These are phyloP conservation scores for Fusarium nelsonii DNA, from an alignment of 2,329 filamentous ascomycete genomes.

Conservation along the genomic window DNA sequence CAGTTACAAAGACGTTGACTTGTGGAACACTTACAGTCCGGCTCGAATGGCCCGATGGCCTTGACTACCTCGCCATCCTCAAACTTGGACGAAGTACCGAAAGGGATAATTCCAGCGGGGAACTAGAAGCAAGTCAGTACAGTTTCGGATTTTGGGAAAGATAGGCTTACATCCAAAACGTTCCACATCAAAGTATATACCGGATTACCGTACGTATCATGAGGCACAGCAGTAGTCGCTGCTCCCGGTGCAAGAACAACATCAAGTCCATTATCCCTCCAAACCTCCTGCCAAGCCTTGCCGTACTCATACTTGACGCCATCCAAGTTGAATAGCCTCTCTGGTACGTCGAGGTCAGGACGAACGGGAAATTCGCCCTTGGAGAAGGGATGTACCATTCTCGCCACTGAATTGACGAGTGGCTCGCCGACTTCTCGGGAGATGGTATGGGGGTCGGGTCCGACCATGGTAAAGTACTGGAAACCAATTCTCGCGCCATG, in stretches of 20 bases:
- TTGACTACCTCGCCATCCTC: conserved; percentile 26
- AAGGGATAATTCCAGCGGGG: conserved; percentile 43
- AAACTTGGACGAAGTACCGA: conserved; percentile 31
- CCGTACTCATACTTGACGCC: conserved; percentile 16
- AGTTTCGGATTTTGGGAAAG: fast-evolving
- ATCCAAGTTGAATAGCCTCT: conserved; percentile 17
- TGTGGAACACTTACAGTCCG: conserved; percentile 25
- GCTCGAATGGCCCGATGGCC: conserved; percentile 31
- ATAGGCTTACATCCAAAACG: conserved; percentile 34
- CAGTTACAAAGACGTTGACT: fast-evolving
- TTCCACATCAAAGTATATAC: conserved; percentile 46
- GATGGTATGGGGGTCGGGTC: conserved; percentile 26
- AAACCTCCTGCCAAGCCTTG: conserved; percentile 31
- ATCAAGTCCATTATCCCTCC: conserved; percentile 35
- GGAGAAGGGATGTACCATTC: conserved; percentile 34
- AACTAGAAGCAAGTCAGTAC: conserved; percentile 15
- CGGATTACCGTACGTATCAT: conserved; percentile 41
- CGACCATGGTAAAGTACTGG: conserved; percentile 36
- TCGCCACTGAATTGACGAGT: conserved; percentile 34
- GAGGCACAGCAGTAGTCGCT: conserved; percentile 30
- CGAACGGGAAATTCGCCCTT: conserved; percentile 30
- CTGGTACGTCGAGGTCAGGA: conserved; percentile 1
- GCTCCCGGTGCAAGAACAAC: conserved; percentile 39
- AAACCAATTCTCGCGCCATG: conserved; percentile 37
- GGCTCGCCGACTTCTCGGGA: conserved; percentile 37